These are phyloP conservation scores for Coniochaeta ligniaria DNA, from an alignment of 2,329 filamentous ascomycete genomes.

Conservation along the genomic window DNA sequence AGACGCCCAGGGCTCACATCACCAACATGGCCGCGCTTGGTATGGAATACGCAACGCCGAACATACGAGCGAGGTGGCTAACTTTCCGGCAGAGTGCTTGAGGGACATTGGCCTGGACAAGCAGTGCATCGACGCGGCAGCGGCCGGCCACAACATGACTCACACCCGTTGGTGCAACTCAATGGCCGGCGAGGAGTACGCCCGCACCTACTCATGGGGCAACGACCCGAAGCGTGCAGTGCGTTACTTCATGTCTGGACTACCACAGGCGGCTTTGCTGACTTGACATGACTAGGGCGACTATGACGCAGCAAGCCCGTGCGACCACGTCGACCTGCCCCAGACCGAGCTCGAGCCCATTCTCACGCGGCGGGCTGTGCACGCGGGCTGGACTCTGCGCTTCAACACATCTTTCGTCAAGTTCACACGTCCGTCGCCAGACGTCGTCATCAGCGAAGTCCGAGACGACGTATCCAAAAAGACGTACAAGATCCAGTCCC, in stretches of 20 bases:
- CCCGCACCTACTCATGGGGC: conserved; percentile 42
- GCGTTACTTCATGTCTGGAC: conserved; percentile 49
- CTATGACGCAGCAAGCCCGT: conserved; percentile 36
- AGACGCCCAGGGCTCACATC: conserved; percentile 53
- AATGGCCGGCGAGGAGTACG: conserved; percentile 46
- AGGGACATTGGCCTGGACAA: conserved; percentile 42
- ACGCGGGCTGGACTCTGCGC: conserved; percentile 30
- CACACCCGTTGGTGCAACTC: conserved; percentile 46
- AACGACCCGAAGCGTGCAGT: conserved; percentile 36
- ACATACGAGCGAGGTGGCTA: not conserved
- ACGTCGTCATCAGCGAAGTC: conserved; percentile 17
- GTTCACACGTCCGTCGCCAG: conserved; percentile 20
- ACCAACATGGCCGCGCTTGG: conserved; percentile 49
- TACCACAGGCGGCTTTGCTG: conserved; percentile 8
- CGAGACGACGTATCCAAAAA: conserved; percentile 13
- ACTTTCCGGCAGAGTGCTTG: conserved; percentile 35
- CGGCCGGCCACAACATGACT: conserved; percentile 31
- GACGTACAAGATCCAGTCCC: conserved; percentile 36
- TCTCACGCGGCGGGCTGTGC: conserved; percentile 30
- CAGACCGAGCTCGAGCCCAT: conserved; percentile 42
- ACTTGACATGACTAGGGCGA: conserved; percentile 23
- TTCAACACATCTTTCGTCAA: conserved; percentile 32
- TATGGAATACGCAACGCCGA: conserved; percentile 10
- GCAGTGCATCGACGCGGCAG: conserved; percentile 27
- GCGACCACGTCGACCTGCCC: conserved; percentile 34